These are phyloP conservation scores for Lagenidium sp. DNA, from an alignment of 352 stramenopile species.

Conservation along the genomic window DNA sequence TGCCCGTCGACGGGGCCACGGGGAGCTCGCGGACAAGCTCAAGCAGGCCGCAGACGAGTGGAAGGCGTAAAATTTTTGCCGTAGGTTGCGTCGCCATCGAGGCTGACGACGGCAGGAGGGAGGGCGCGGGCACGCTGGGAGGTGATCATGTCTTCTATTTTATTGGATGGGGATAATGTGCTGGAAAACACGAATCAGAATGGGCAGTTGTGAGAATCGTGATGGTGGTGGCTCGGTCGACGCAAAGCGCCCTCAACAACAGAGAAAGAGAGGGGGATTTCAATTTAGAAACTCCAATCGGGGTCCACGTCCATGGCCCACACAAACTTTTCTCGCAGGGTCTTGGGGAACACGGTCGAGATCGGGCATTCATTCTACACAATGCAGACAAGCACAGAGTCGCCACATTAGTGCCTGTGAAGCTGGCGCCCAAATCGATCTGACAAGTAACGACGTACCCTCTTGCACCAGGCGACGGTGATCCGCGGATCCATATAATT, in stretches of 20 bases:
- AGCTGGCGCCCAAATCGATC: slow-evolving; percentile 8
- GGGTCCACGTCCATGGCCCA: slow-evolving; percentile 98
- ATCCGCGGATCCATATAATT: slow-evolving; percentile 99
- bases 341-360: slow-evolving; percentile 98
- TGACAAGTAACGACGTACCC: slow-evolving; percentile 89
- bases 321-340: slow-evolving; percentile 98
- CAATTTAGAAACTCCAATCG: slow-evolving; percentile 95
- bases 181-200: too few relatives aligned
- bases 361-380: slow-evolving; percentile 94
- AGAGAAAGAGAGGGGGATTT: too few relatives aligned
- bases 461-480: slow-evolving; percentile 99
- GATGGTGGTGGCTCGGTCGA: too few relatives aligned
- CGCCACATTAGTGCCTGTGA: neutral
- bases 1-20: slow-evolving; percentile 56
- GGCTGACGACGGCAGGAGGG: too few relatives aligned
- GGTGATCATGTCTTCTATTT: too few relatives aligned
- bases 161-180: too few relatives aligned
- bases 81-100: too few relatives aligned
- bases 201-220: too few relatives aligned
- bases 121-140: too few relatives aligned
- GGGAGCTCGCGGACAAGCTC: slow-evolving; percentile 53
- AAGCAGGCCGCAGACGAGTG: slow-evolving; percentile 63
- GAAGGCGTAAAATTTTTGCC: slow-evolving; percentile 21
- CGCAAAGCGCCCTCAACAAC: too few relatives aligned
- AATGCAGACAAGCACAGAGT: neutral